Conservation (phyloP, 441 rosid genomes). For the Gossypium trilobum region DNA sequence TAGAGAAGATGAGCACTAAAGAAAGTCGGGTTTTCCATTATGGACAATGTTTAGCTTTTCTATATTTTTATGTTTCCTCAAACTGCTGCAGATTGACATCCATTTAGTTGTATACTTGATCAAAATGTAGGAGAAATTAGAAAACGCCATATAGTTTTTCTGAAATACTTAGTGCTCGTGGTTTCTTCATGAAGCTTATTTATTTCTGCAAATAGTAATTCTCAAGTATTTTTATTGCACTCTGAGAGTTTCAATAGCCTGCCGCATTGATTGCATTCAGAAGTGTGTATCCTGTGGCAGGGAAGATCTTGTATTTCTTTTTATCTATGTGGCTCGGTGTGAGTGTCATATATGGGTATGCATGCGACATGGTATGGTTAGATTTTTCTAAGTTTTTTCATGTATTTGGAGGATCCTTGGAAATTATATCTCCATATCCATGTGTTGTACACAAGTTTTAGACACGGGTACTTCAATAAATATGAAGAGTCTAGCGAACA, state of each 20-base stretch:
- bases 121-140: not conserved
- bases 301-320: not conserved
- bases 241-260: not conserved
- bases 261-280: not conserved
- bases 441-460: too few species aligned
- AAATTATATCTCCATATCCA: too few species aligned
- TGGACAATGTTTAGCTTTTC: constrained; percentile 4
- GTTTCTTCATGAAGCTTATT: not conserved
- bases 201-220: not conserved
- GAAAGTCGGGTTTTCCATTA: not conserved
- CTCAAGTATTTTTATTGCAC: not conserved
- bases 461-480: too few species aligned
- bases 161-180: not conserved
- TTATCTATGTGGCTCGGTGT: not conserved
- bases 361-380: too few species aligned
- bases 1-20: not conserved
- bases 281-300: not conserved
- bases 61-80: not conserved
- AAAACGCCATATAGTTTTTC: not conserved
- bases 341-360: too few species aligned
- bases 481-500: too few species aligned
- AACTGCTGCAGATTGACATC: not conserved
- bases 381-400: too few species aligned
- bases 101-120: not conserved
- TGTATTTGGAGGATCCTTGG: too few species aligned